Evolutionary conservation across 768 basidiomycete species (phyloP), one percentile per base, ranked within the genome.

Genomic region (Pisolithus marmoratus): DNA sequence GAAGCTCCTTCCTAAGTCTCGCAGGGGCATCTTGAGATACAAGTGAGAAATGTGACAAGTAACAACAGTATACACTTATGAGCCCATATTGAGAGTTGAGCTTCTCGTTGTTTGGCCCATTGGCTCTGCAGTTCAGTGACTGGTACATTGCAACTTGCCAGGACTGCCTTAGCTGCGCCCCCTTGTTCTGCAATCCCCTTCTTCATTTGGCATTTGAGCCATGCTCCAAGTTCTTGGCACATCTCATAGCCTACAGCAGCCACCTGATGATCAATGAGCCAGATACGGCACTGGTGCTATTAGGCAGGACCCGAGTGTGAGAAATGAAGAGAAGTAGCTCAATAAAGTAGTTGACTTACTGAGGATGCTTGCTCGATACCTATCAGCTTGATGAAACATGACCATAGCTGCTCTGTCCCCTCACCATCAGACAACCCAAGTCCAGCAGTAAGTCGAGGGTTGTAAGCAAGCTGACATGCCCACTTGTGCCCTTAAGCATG

Each of bases 401-500:
- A 72, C 73, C 74, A 76, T 1, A 72, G n/a, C 8, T 26, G 11
- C 9, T 56, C 45, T 3, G 43, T 54, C 4, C 56, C 56, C 38
- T 54, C 41, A 12, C 53, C 50, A 34, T 57, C 37, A 8, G 53
- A 48, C 2, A 57, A 20, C 4, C 56, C 47, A 8, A 54, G 38
- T 0, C 56, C 53, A 7, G 26, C 4, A 5, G 14, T 4, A 17
- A 57, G 23, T 5, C 22, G 14, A 1, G 54, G 54, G 27, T 54
- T 54, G 29, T 42, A 56, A 1, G 48, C 22, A 1, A 56, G 46
- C 27, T 56, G 55, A 22, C 55, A 53, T 59, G 63, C 54, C 71
- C 69, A 73, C 40, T 70, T 61, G 46, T 73, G 72, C 9, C 65
- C 67, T 48, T 71, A 73, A 0, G 71, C 70, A 54, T 76, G 74